Conservation (phyloP, 306 rosid species). For the Abrus precatorius region DNA sequence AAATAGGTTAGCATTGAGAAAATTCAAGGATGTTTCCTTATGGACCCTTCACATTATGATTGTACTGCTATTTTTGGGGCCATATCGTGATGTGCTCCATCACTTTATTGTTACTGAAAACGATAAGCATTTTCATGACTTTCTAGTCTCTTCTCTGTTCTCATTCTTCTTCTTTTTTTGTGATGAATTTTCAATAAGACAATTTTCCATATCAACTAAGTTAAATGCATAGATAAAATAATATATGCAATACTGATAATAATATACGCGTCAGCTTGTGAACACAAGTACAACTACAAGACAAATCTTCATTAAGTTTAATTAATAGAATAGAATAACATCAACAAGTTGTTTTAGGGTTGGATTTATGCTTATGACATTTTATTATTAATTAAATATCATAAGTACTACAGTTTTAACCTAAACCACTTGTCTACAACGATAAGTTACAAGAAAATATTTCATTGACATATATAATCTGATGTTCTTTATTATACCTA, state of each 20-base stretch:
- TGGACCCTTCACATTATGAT: neutral
- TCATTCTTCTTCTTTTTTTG: neutral
- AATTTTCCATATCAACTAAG: too few relatives aligned
- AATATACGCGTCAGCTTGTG: neutral
- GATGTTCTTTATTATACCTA: neutral
- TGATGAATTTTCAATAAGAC: neutral
- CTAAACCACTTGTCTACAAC: neutral
- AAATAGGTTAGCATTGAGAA: neutral
- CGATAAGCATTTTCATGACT: neutral
- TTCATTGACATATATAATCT: neutral
- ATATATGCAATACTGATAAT: neutral
- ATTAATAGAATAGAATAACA: neutral
- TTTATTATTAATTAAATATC: neutral
- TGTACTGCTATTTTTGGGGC: neutral
- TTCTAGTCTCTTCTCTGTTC: neutral
- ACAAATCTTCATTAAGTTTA: neutral
- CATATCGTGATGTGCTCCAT: neutral
- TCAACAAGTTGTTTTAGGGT: neutral
- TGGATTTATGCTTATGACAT: slow-evolving; percentile 2
- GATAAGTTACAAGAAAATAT: neutral
- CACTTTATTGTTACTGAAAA: neutral
- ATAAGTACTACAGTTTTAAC: neutral
- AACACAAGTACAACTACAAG: neutral
- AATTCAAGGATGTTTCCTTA: slow-evolving; percentile 46
- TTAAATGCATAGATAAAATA: too few relatives aligned